phyloP scores from a whole-genome alignment of 2,329 filamentous ascomycete species.

The Magnaporthiopsis incrustans region DNA sequence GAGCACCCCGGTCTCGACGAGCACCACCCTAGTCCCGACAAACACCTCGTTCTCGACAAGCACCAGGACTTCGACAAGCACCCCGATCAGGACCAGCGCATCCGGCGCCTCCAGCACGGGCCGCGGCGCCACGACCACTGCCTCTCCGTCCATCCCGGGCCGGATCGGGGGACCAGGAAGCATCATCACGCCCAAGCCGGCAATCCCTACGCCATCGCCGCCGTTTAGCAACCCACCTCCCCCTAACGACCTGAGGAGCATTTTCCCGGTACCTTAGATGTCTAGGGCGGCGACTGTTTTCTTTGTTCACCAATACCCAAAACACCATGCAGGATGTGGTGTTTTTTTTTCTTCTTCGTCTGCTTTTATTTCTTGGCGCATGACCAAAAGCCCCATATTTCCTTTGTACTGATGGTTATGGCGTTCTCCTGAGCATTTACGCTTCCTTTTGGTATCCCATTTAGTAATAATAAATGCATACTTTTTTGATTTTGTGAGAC shows the following conservation, averaged over 20 bases:
- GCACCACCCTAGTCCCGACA: background rate
- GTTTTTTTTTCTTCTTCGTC: too few relatives aligned
- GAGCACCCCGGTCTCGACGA: background rate
- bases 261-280: background rate
- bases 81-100: background rate
- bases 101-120: background rate
- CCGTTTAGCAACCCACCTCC: background rate
- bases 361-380: background rate
- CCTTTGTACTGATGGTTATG: background rate
- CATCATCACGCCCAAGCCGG: background rate
- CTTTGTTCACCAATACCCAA: background rate
- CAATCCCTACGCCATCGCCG: background rate
- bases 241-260: background rate
- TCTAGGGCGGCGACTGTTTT: background rate
- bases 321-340: background rate
- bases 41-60: background rate
- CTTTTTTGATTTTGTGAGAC: background rate
- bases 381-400: conserved; percentile 1
- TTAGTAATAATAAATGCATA: background rate
- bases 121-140: background rate
- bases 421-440: background rate
- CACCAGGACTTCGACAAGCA: conserved; percentile 3
- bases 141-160: background rate
- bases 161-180: background rate
- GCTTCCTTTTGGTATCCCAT: background rate